These are phyloP conservation scores for Aspergillus ochraceoroseus DNA, from an alignment of 2,329 filamentous ascomycete species.

Conservation along the genomic window DNA sequence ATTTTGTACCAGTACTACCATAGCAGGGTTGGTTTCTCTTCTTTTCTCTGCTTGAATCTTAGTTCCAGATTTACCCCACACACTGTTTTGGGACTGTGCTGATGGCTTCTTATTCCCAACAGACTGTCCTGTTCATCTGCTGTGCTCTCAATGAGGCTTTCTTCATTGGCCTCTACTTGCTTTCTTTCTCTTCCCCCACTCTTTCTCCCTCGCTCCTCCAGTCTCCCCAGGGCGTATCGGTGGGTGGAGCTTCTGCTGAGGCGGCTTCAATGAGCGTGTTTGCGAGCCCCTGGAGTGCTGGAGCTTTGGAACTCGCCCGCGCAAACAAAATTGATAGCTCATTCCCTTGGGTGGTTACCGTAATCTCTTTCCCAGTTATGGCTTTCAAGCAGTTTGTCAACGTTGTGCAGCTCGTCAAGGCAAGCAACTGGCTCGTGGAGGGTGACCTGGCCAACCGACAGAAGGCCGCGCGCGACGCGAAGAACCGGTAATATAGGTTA, in stretches of 20 bases:
- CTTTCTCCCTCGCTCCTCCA: constrained; percentile 78
- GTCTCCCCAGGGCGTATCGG: constrained; percentile 42
- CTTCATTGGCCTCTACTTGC: constrained; percentile 96
- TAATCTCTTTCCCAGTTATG: constrained; percentile 81
- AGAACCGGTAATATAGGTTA: constrained; percentile 23
- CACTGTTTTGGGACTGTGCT: constrained; percentile 7
- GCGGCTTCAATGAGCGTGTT: constrained; percentile 70
- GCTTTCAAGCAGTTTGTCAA: constrained; percentile 89
- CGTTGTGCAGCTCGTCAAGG: constrained; percentile 87
- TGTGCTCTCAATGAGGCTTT: constrained; percentile 91
- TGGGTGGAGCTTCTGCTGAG: constrained; percentile 62
- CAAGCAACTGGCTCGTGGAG: constrained; percentile 85
- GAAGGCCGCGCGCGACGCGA: constrained; percentile 43
- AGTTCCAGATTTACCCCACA: no score
- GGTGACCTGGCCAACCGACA: constrained; percentile 67
- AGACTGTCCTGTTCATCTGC: constrained; percentile 87
- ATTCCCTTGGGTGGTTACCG: constrained; percentile 73
- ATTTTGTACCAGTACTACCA: constrained; percentile 94
- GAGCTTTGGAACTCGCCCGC: constrained; percentile 82
- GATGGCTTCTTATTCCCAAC: constrained; percentile 7
- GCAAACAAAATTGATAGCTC: constrained; percentile 87
- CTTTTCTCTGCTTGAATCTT: background rate
- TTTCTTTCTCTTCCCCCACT: constrained; percentile 89
- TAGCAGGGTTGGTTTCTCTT: constrained; percentile 70
- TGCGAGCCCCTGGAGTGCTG: constrained; percentile 84